Conservation (phyloP, 805 yeast species). For the Kluyveromyces starmeri region DNA sequence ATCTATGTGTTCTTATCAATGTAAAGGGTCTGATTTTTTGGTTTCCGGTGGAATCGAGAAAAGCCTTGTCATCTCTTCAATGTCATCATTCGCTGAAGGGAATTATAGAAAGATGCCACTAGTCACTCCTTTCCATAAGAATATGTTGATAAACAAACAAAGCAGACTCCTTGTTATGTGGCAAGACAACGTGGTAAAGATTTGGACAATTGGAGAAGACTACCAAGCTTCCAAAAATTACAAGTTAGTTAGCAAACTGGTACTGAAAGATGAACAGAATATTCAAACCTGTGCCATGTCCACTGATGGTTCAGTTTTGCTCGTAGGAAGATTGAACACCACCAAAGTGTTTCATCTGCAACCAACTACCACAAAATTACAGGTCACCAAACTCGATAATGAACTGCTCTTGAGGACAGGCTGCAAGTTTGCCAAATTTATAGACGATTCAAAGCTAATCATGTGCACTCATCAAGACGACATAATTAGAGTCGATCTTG, state of each 20-base stretch:
- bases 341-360: conserved; percentile 60
- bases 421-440: conserved; percentile 45
- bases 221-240: conserved; percentile 20
- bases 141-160: conserved; percentile 38
- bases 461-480: conserved; percentile 58
- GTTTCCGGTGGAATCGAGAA: conserved; percentile 82
- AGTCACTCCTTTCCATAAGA: conserved; percentile 47
- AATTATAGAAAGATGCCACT: conserved; percentile 59
- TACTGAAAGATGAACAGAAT: conserved; percentile 69
- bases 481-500: conserved; percentile 36
- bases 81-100: conserved; percentile 59
- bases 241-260: conserved; percentile 56
- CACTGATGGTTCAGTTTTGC: conserved; percentile 53
- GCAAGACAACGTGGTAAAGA: conserved; percentile 72
- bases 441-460: conserved; percentile 37
- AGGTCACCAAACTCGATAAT: conserved; percentile 45
- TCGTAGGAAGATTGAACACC: conserved; percentile 60
- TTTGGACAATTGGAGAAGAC: conserved; percentile 55
- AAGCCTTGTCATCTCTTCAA: conserved; percentile 51
- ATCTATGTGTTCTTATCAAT: conserved; percentile 59
- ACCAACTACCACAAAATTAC: conserved; percentile 33
- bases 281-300: conserved; percentile 62
- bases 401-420: conserved; percentile 37
- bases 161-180: conserved; percentile 58
- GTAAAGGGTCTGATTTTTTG: conserved; percentile 57